Percentiles rank a stretch among this genome's conserved stretches.
Conservation (phyloP, 495 filamentous ascomycete species). For the Lophiostoma macrostomum region DNA sequence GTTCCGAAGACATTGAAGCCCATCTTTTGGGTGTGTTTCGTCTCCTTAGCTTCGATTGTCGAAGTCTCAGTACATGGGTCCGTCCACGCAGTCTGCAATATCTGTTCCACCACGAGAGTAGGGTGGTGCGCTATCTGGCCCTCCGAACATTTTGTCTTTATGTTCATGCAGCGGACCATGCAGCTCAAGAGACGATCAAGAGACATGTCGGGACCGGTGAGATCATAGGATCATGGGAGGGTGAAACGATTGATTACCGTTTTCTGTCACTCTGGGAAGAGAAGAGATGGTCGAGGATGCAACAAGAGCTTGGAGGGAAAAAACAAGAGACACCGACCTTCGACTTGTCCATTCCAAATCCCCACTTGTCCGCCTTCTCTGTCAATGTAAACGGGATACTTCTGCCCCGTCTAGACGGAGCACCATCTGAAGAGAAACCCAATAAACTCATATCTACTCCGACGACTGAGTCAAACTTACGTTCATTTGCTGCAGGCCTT, state of each 20-base stretch:
- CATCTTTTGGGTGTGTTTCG: conserved; percentile 67
- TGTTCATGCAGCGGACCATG: conserved; percentile 75
- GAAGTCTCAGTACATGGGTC: conserved; percentile 59
- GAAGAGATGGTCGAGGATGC: conserved; percentile 39
- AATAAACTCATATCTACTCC: conserved; percentile 61
- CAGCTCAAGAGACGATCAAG: conserved; percentile 65
- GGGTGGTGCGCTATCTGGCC: conserved; percentile 71
- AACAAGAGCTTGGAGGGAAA: conserved; percentile 43
- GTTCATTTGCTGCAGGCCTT: conserved; percentile 62
- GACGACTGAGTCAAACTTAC: conserved; percentile 68
- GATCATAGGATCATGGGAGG: conserved; percentile 72
- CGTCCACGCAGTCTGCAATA: conserved; percentile 63
- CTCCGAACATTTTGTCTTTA: conserved; percentile 75
- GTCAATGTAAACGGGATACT: conserved; percentile 61
- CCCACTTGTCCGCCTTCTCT: conserved; percentile 48
- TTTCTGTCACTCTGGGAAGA: conserved; percentile 83
- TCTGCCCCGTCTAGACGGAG: conserved; percentile 60
- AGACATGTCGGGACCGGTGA: conserved; percentile 59
- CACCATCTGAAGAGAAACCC: conserved; percentile 39
- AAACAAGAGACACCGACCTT: too few relatives aligned
- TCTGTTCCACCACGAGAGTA: conserved; percentile 61
- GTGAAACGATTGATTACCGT: conserved; percentile 71
- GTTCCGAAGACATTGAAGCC: background rate
- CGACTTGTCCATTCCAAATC: background rate
- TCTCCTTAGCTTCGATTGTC: conserved; percentile 69